Evolutionary conservation across 179 eudicot species (phyloP).

Genomic region (Sideroxylon spinosum): DNA sequence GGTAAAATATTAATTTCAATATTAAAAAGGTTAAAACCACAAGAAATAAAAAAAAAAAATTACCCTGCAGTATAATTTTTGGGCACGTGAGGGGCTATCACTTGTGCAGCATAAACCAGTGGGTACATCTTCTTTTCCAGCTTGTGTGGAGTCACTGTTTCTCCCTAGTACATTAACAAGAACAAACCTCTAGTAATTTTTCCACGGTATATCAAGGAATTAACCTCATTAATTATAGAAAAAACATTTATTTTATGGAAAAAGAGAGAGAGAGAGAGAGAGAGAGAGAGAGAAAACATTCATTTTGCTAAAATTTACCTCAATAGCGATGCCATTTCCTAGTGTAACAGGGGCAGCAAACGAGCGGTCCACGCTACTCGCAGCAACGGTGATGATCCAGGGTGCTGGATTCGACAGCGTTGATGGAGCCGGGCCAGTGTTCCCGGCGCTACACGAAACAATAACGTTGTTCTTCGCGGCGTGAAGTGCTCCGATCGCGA

Average conservation of each 20-base stretch:
- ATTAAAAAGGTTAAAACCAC: too few species aligned
- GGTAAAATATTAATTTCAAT: too few species aligned
- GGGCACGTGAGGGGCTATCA: constrained; percentile 40
- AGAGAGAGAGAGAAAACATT: too few species aligned
- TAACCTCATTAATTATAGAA: too few species aligned
- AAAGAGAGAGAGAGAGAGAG: too few species aligned
- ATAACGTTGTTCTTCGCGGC: constrained; percentile 12
- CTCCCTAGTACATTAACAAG: constrained; percentile 43
- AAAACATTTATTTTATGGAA: too few species aligned
- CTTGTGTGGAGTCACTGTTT: constrained; percentile 57
- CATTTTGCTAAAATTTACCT: constrained; percentile 9
- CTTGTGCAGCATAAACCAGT: constrained; percentile 71
- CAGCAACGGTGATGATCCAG: constrained; percentile 22
- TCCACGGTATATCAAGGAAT: too few species aligned
- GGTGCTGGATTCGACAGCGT: constrained; percentile 15
- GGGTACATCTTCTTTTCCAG: constrained; percentile 57
- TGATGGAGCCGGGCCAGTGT: constrained; percentile 10
- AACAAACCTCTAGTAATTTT: too few species aligned
- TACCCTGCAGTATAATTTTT: constrained; percentile 49
- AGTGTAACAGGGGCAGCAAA: constrained; percentile 7
- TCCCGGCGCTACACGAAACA: constrained; percentile 20
- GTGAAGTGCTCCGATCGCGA: constrained; percentile 22
- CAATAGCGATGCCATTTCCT: constrained; percentile 13
- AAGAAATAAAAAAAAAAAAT: neutral
- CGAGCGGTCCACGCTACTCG: constrained; percentile 15